Percentiles rank a stretch among this genome's conserved stretches.
Conservation (phyloP, 2,329 filamentous ascomycete species). For the Dactylellina leptospora region DNA sequence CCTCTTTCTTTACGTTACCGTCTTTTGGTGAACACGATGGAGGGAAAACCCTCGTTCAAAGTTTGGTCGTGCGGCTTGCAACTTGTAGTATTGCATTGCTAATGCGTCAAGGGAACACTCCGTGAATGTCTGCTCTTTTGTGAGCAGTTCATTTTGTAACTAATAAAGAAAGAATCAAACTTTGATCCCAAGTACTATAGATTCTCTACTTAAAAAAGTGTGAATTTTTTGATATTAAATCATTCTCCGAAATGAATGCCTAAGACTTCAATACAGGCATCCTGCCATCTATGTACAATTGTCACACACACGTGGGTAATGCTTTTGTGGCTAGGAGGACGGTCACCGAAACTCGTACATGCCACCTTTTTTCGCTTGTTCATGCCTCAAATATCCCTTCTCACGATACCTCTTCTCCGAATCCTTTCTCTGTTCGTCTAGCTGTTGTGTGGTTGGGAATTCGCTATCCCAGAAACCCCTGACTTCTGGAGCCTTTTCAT, state of each 20-base stretch:
- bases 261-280: too few relatives aligned
- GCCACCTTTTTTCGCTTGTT: slow-evolving; percentile 79
- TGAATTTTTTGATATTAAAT: too few relatives aligned
- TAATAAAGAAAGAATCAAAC: slow-evolving; percentile 33
- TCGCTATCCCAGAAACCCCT: slow-evolving; percentile 91
- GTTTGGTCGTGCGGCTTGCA: slow-evolving; percentile 22
- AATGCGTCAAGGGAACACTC: too few relatives aligned
- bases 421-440: slow-evolving; percentile 71
- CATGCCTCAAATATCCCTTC: slow-evolving; percentile 75
- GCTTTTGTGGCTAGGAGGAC: too few relatives aligned
- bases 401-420: slow-evolving; percentile 71
- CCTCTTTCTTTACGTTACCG: background rate
- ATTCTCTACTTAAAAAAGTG: background rate
- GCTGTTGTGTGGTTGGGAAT: slow-evolving; percentile 87
- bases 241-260: too few relatives aligned
- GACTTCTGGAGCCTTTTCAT: slow-evolving; percentile 75
- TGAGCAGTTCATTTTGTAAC: slow-evolving; percentile 13
- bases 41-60: background rate
- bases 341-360: slow-evolving; percentile 45
- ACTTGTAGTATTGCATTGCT: slow-evolving; percentile 13
- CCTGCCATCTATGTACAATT: too few relatives aligned
- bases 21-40: background rate
- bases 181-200: background rate
- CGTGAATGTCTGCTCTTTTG: slow-evolving; percentile 5
- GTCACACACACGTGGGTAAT: too few relatives aligned